Evolutionary conservation across 148 eudicot species (phyloP).

Genomic region (Suaeda aralocaspica): DNA sequence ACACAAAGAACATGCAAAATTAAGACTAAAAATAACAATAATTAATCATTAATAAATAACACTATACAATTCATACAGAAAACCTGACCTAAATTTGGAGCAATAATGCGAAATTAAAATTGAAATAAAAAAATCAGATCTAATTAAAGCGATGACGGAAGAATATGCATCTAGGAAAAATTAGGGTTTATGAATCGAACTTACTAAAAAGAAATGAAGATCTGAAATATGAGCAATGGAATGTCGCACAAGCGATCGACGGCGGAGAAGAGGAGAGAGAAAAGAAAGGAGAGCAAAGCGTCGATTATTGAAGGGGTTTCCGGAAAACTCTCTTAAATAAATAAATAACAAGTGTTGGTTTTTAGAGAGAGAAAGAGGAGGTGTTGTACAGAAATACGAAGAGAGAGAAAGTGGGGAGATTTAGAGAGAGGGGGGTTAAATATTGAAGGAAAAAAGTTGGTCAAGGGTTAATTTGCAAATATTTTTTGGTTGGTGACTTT

Average conservation of each 20-base stretch:
- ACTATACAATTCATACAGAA: neutral
- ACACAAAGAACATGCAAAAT: conserved; percentile 14
- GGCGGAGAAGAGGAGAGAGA: conserved; percentile 15
- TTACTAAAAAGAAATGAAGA: neutral
- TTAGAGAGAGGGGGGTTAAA: neutral
- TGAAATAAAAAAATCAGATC: neutral
- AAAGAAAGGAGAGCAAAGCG: neutral
- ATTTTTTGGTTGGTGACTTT: neutral
- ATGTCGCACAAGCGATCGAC: conserved; percentile 9
- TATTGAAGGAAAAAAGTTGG: neutral
- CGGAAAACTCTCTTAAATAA: conserved; percentile 10
- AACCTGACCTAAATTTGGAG: neutral
- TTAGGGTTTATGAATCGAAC: conserved; percentile 12
- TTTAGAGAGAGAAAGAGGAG: neutral
- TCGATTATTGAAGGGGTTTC: neutral
- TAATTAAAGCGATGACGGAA: neutral
- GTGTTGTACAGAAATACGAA: neutral
- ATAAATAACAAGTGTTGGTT: neutral
- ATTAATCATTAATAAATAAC: too few species aligned
- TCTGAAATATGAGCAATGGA: conserved; percentile 5
- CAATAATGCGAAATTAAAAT: neutral
- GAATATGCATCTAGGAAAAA: conserved; percentile 9
- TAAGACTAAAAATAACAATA: neutral
- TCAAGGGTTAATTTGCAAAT: neutral
- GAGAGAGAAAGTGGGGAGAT: neutral